Evolutionary conservation across 305 asterid genomes (phyloP).

Genomic region (Fraxinus xanthoxyloides): DNA sequence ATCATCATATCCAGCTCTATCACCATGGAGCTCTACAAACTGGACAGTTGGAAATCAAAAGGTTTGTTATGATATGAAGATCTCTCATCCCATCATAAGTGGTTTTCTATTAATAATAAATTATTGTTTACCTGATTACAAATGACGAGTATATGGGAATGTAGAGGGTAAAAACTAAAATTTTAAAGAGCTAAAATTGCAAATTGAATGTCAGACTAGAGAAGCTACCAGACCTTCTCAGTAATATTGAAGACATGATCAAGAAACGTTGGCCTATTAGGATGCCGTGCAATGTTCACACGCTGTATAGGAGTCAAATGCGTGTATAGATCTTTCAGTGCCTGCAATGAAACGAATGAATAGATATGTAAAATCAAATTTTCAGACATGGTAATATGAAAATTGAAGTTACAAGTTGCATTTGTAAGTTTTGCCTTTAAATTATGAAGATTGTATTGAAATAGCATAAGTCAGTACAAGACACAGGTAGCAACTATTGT

Average conservation of each 20-base stretch:
- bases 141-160: not conserved
- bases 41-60: slow-evolving; percentile 29
- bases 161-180: not conserved
- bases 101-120: not conserved
- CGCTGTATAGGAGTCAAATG: slow-evolving; percentile 91
- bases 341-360: slow-evolving; percentile 50
- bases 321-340: slow-evolving; percentile 69
- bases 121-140: not conserved
- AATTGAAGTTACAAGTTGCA: not conserved
- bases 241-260: slow-evolving; percentile 94
- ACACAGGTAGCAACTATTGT: slow-evolving; percentile 7
- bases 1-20: slow-evolving; percentile 96
- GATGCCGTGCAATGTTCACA: slow-evolving; percentile 88
- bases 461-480: not conserved
- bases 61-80: slow-evolving; percentile 10
- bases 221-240: slow-evolving; percentile 56
- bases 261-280: slow-evolving; percentile 94
- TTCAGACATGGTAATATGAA: not conserved
- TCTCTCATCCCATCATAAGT: slow-evolving; percentile 1
- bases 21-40: slow-evolving; percentile 99
- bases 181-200: not conserved
- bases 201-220: slow-evolving; percentile 14
- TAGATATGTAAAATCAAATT: not conserved
- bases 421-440: slow-evolving; percentile 3
- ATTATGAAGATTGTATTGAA: not conserved